Conservation (phyloP, 306 rosid species). For the Cyclanthera cordifolia region DNA sequence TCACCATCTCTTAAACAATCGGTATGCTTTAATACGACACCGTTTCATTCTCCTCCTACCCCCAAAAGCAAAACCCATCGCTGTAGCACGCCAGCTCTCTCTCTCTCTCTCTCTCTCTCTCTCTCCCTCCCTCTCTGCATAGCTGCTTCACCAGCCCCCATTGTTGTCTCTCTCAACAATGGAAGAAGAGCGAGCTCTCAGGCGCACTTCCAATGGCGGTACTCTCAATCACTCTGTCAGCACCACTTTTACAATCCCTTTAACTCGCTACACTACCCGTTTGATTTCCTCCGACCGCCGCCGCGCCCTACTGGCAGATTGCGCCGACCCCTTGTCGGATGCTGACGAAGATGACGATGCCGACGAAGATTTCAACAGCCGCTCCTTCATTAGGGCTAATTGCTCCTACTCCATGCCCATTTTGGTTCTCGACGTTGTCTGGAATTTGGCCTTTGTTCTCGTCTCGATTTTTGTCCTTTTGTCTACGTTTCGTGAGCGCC, state of each 20-base stretch:
- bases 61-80: too few relatives aligned
- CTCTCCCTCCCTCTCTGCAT: background rate
- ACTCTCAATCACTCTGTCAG: conserved; percentile 17
- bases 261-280: conserved; percentile 32
- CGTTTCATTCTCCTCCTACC: too few relatives aligned
- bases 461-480: conserved; percentile 50
- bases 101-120: too few relatives aligned
- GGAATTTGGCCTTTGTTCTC: conserved; percentile 60
- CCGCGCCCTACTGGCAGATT: conserved; percentile 25
- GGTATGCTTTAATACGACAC: too few relatives aligned
- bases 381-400: conserved; percentile 10
- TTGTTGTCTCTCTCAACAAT: conserved; percentile 2
- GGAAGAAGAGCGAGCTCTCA: conserved; percentile 29
- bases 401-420: conserved; percentile 37
- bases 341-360: conserved; percentile 17
- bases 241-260: conserved; percentile 30
- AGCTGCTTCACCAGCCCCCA: background rate
- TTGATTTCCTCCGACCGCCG: conserved; percentile 32
- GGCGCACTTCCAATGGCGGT: background rate
- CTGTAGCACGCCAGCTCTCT: too few relatives aligned
- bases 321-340: conserved; percentile 17
- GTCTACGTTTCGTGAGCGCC: conserved; percentile 43
- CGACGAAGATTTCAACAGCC: background rate
- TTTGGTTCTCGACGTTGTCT: conserved; percentile 48
- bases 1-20: too few relatives aligned